Percentiles rank a stretch among this genome's conserved stretches.
phyloP scores from a whole-genome alignment of 495 filamentous ascomycete genomes.

The Talaromyces adpressus region DNA sequence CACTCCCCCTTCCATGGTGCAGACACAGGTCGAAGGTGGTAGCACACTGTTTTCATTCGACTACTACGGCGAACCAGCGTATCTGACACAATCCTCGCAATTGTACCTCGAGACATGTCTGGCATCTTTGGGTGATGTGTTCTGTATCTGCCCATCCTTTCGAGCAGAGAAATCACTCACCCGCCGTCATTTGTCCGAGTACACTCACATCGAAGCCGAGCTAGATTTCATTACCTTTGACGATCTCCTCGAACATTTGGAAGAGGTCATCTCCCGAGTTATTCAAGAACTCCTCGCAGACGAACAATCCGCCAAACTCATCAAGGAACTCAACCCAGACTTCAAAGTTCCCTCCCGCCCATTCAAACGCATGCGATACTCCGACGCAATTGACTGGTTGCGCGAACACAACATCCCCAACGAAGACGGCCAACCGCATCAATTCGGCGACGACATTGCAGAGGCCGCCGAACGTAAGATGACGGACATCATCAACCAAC shows the following conservation, averaged over 20 bases:
- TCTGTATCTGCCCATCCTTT: constrained; percentile 98
- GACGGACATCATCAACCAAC: constrained; percentile 91
- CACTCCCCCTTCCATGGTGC: constrained; percentile 91
- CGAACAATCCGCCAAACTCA: constrained; percentile 55
- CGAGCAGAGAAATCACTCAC: constrained; percentile 95
- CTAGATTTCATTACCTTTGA: constrained; percentile 93
- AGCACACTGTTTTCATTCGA: constrained; percentile 88
- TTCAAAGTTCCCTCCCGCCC: constrained; percentile 81
- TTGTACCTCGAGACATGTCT: constrained; percentile 96
- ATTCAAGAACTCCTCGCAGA: constrained; percentile 70
- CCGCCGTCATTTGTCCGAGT: constrained; percentile 89
- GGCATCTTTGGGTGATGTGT: constrained; percentile 85
- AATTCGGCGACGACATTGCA: constrained; percentile 96
- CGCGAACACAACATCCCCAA: constrained; percentile 80
- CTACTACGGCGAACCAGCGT: constrained; percentile 93
- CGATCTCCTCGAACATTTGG: constrained; percentile 86
- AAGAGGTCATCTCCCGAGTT: constrained; percentile 81
- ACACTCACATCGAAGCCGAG: constrained; percentile 96
- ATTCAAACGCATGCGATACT: constrained; percentile 93
- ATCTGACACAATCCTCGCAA: constrained; percentile 94
- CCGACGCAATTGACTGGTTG: constrained; percentile 91
- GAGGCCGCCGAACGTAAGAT: constrained; percentile 95
- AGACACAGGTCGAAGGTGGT: constrained; percentile 96
- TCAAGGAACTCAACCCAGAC: constrained; percentile 78
- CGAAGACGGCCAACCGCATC: constrained; percentile 83